phyloP scores from a whole-genome alignment of 768 basidiomycete genomes.

The Amanita phalloides region DNA sequence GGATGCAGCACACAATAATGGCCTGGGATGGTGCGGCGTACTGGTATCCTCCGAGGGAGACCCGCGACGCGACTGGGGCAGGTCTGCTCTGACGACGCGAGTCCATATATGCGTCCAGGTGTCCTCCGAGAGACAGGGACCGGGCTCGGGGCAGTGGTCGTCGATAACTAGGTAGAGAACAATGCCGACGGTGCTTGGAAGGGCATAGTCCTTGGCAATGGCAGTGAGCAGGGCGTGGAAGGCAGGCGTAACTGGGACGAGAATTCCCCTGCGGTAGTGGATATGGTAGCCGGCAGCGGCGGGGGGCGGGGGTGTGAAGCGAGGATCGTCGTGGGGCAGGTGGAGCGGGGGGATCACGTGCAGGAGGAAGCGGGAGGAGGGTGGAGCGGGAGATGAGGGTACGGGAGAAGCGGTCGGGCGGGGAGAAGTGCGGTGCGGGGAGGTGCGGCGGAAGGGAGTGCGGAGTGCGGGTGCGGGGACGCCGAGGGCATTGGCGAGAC shows the following conservation, averaged over 20 bases:
- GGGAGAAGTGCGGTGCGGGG: slow-evolving; percentile 10
- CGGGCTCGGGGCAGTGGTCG: slow-evolving; percentile 41
- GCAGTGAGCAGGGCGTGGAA: slow-evolving; percentile 75
- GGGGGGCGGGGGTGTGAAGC: slow-evolving; percentile 40
- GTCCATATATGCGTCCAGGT: slow-evolving; percentile 86
- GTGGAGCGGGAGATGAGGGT: slow-evolving; percentile 36
- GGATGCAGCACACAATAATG: slow-evolving; percentile 34
- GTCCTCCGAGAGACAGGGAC: slow-evolving; percentile 78
- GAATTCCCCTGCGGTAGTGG: slow-evolving; percentile 74
- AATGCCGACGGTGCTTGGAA: slow-evolving; percentile 79
- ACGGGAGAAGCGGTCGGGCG: slow-evolving; percentile 33
- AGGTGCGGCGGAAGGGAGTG: slow-evolving; percentile 17
- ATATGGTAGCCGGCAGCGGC: slow-evolving; percentile 67
- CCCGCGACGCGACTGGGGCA: slow-evolving; percentile 14
- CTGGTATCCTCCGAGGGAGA: slow-evolving; percentile 10
- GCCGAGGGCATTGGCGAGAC: slow-evolving; percentile 79
- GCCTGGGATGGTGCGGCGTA: slow-evolving; percentile 23
- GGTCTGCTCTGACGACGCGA: slow-evolving; percentile 55
- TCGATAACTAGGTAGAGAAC: slow-evolving; percentile 70
- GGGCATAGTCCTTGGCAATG: slow-evolving; percentile 88
- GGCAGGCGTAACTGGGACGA: slow-evolving; percentile 78
- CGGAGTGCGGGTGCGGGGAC: slow-evolving; percentile 57
- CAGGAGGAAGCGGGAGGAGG: slow-evolving; percentile 54
- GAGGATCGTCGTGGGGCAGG: slow-evolving; percentile 47
- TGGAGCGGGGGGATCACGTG: slow-evolving; percentile 75